Conservation (phyloP, 2,329 filamentous ascomycete genomes). For the Aspergillus pseudotamarii region DNA sequence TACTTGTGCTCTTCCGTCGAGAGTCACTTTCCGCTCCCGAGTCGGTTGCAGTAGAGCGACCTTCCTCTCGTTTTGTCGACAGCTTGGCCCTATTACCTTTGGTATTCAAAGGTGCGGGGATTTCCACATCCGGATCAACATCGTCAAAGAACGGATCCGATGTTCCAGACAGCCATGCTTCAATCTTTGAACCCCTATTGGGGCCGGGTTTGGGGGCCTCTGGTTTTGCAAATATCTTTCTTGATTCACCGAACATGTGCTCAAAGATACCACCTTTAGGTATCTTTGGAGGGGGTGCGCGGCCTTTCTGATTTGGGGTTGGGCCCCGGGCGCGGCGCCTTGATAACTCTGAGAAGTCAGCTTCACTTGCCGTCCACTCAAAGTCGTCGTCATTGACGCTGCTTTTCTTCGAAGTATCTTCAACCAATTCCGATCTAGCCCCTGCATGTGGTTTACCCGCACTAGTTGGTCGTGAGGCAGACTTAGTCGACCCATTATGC, state of each 20-base stretch:
- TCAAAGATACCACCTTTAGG: constrained; percentile 47
- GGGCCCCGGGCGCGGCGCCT: constrained; percentile 37
- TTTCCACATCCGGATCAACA: constrained; percentile 35
- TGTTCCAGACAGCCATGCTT: constrained; percentile 63
- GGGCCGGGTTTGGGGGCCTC: constrained; percentile 43
- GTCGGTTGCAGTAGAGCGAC: constrained; percentile 20
- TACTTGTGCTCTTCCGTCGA: constrained; percentile 28
- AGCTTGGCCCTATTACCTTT: constrained; percentile 41
- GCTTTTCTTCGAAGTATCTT: constrained; percentile 29
- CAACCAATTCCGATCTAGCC: constrained; percentile 26
- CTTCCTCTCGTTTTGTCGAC: constrained; percentile 27
- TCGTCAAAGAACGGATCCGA: constrained; percentile 58
- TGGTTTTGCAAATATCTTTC: constrained; percentile 48
- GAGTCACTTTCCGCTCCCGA: constrained; percentile 30
- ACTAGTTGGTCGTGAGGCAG: constrained; percentile 24
- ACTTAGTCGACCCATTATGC: constrained; percentile 22
- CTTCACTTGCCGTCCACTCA: constrained; percentile 43
- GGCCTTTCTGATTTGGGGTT: constrained; percentile 17
- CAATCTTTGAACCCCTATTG: constrained; percentile 56
- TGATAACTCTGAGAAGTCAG: constrained; percentile 43
- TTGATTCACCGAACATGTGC: constrained; percentile 49
- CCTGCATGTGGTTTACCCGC: constrained; percentile 27
- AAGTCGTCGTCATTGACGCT: constrained; percentile 32
- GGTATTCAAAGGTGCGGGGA: constrained; percentile 45
- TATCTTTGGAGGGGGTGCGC: constrained; percentile 26